Base-by-base conservation (phyloP, 495 filamentous ascomycete species). In the Podospora pseudoanserina region DNA sequence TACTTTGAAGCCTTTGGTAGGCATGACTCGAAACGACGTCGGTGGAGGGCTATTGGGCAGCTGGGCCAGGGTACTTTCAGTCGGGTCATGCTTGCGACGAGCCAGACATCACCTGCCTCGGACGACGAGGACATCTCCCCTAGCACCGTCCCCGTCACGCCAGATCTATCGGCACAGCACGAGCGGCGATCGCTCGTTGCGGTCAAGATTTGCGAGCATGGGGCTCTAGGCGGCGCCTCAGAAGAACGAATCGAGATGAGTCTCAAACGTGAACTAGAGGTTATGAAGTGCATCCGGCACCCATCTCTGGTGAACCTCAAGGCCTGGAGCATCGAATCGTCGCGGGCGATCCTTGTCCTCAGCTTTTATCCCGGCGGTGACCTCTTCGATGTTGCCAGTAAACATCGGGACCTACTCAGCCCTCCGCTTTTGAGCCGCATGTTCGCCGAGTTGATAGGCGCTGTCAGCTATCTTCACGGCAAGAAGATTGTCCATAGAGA, bases 21-120 rank as follows among this genome's bases (percentile, higher is more conserved):
- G 11, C 78, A 83, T 27, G 85, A 88, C 68, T 76, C 80, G 62
- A 88, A 87, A 65, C 75, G 83, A 28, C 85, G 84, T 65, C 82
- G 86, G 70, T 99, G 92, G 86, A 84, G 90, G 70, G 90, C 90
- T 39, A 76, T 99, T 27, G 90, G 89, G 64, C 80, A 89, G 71
- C 84, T 99, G 11, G 95, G 95, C 9, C 92, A 97, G 68, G 95
- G 95, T 16, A 97, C 95, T 2, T 99, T 99, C 77, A 97, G 93
- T 78, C 91, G 91, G 70, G 95, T 99, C 30, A 88, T 93, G 75
- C 83, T 99, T 11, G 94, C 93, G 4, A 96, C 92, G 4, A 83
- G 80, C 72, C 81, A 86, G 72, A 71, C 78, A 27, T 74, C 75
- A 3, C 70, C 79, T 62, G 75, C 76, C 20, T 68, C 69, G 5